These are phyloP conservation scores for Moricandia moricandioides DNA, from an alignment of 345 rosid species.

Conservation along the genomic window DNA sequence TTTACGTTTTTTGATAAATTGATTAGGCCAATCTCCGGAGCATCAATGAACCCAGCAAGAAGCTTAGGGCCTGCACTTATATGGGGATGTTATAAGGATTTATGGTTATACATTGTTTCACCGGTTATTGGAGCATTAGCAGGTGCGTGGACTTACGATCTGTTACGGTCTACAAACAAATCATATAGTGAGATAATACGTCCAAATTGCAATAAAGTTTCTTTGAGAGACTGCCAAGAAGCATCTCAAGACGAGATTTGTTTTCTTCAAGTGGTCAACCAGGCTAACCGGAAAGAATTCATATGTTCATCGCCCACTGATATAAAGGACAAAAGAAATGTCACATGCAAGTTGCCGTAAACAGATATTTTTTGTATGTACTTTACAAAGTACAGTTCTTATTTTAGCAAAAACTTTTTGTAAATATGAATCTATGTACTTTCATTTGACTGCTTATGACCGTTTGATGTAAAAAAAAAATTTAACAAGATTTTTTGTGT, in stretches of 20 bases:
- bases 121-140: background rate
- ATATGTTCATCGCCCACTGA: conserved; percentile 29
- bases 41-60: background rate
- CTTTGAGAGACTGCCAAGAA: conserved; percentile 17
- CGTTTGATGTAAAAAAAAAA: too few relatives aligned
- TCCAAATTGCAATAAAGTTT: conserved; percentile 21
- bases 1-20: background rate
- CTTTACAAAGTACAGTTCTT: too few relatives aligned
- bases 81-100: background rate
- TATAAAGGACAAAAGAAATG: conserved; percentile 15
- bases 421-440: too few relatives aligned
- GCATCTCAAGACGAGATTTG: conserved; percentile 30
- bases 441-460: too few relatives aligned
- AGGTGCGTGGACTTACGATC: background rate
- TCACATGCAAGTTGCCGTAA: conserved; percentile 24
- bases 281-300: conserved; percentile 10
- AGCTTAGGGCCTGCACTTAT: background rate
- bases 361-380: too few relatives aligned
- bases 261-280: conserved; percentile 25
- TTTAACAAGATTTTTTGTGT: too few relatives aligned
- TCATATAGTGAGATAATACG: conserved; percentile 37
- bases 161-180: conserved; percentile 47
- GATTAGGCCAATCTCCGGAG: background rate
- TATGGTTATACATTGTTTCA: background rate
- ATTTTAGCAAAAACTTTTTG: too few relatives aligned